Conservation (phyloP, 179 eudicot genomes). For the Monotropa hypopitys region DNA sequence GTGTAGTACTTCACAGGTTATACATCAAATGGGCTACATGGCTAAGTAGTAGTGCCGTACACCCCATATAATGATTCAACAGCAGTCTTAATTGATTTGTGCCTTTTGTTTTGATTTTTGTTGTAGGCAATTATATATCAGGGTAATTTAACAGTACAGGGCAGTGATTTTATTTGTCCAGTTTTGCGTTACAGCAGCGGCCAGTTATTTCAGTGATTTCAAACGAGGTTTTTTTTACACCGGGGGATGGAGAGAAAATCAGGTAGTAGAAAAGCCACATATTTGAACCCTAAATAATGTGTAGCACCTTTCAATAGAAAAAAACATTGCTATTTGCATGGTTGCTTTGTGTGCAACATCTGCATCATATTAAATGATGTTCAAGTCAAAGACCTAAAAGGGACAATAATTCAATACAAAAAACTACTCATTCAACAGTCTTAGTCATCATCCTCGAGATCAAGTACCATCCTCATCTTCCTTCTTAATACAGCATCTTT, state of each 20-base stretch:
- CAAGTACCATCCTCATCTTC: conserved; percentile 57
- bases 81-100: background rate
- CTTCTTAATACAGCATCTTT: conserved; percentile 39
- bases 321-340: background rate
- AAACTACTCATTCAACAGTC: background rate
- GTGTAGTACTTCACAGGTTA: too few species aligned
- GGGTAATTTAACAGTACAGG: background rate
- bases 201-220: background rate
- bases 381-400: background rate
- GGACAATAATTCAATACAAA: too few species aligned
- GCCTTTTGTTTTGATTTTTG: background rate
- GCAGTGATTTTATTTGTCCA: background rate
- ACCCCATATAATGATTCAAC: background rate
- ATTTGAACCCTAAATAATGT: background rate
- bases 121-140: background rate
- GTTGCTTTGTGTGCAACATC: background rate
- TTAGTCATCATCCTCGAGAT: conserved; percentile 64
- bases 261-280: background rate
- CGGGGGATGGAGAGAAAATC: too few species aligned
- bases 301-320: background rate
- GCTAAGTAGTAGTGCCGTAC: too few species aligned
- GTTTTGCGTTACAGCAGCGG: background rate
- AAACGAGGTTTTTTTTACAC: too few species aligned
- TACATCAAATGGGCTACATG: too few species aligned
- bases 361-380: background rate